Percentiles rank a stretch among this genome's conserved stretches.
Evolutionary conservation across 1,284 basidiomycete genomes (phyloP).

Genomic region (Rhodotorula mucilaginosa): DNA sequence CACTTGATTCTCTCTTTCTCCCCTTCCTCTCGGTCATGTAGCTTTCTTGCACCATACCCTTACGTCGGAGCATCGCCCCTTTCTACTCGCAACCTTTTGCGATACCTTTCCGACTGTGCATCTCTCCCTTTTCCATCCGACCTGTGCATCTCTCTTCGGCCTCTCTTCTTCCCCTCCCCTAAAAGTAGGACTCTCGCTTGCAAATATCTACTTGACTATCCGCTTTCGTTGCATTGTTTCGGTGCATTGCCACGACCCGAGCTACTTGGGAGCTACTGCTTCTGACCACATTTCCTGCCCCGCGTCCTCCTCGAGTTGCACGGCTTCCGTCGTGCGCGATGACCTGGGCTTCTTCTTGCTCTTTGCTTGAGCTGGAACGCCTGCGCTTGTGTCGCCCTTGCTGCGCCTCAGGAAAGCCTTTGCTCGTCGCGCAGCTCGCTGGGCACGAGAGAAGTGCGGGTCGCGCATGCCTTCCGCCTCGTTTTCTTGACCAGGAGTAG

Average conservation of each 20-base stretch:
- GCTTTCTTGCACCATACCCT: neutral
- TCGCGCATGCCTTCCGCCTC: conserved; percentile 9
- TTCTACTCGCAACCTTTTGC: neutral
- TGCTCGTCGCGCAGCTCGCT: conserved; percentile 2
- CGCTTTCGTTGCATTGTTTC: neutral
- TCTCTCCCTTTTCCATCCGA: neutral
- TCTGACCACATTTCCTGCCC: neutral
- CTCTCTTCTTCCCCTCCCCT: neutral
- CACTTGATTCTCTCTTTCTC: neutral
- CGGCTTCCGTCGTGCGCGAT: conserved; percentile 22
- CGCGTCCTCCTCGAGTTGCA: conserved; percentile 13
- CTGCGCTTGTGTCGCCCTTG: no score
- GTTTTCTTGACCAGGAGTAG: no score
- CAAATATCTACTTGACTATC: neutral
- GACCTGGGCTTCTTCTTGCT: conserved; percentile 13
- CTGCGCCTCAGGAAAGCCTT: neutral
- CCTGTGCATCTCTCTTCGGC: neutral
- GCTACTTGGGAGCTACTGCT: neutral
- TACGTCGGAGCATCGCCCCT: neutral
- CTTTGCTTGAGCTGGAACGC: neutral
- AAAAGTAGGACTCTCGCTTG: neutral
- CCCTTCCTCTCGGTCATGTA: neutral
- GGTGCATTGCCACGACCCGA: neutral
- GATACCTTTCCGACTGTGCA: no score
- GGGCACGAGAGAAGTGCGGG: conserved; percentile 30